phyloP scores from a whole-genome alignment of 306 rosid genomes.

The Cucumis sativus region Cucumber_9930_V3 NC_026657.2:28256001-28256500 shows the following conservation, averaged over 20 bases:
- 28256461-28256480: not conserved
- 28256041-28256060: not conserved
- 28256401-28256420: not conserved
- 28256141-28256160: not conserved
- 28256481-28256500: not conserved
- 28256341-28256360: not conserved
- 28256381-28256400: not conserved
- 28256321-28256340: no score
- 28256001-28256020: not conserved
- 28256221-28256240: not conserved
- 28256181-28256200: not conserved
- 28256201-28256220: not conserved
- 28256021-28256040: not conserved
- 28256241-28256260: not conserved
- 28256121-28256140: not conserved
- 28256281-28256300: no score
- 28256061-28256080: not conserved
- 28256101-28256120: constrained; percentile 1
- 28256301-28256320: no score
- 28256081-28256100: not conserved
- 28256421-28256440: not conserved
- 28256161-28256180: not conserved
- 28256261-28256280: no score
- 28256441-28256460: not conserved
- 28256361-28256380: no score